Evolutionary conservation across 75 land plant genomes (phyloP), one percentile per base, ranked within the genome.

Genomic region (Cupressus sempervirens): DNA sequence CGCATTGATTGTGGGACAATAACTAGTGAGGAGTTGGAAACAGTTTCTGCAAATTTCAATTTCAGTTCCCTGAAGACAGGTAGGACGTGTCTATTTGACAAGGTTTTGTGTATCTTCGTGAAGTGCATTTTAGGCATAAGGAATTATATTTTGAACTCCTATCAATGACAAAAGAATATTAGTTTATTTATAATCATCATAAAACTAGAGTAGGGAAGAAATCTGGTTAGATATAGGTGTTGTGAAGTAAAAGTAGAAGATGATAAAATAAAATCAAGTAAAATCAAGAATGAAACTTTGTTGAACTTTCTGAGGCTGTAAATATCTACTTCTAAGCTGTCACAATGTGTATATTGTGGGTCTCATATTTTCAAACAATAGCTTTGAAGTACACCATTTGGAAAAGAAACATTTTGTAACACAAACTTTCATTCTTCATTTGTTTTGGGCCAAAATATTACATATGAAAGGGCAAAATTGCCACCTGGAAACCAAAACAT

Each of bases 1-100:
- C 90, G 89, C 81, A 89, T 98, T 52, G 93, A 98, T 80, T 98
- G 99, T 89, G 92, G 90, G 86, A 93, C 87, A 45, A 89, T 98
- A 26, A 93, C 96, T 36, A 45, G 85, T 67, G 76, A 87, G 32
- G 99, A 98, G 88, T 92, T 98, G 80, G 93, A 98, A 86, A 90
- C 95, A 81, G 88, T 98, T 58, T 87, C 96, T 52, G 83, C 92
- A 83, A 93, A 80, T 52, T 98, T 89, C 41, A 90, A 84, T 45
- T 94, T 98, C 74, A 82, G 88, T 38, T 98, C 99, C 72, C 94
- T 98, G 92, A 92, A 94, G 93, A 90, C 87, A 88, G 96, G 98
- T 96, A 85, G 79, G 83, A 40, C 41, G 32, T 85, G 58, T 52
- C 73, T 65, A 18, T 12, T 16, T 18, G 38, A 38, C 18, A 23